A percentile compares a stretch with the other conserved stretches of the same genome.
phyloP scores from a whole-genome alignment of 257 asterid species.

The Gentiana macrophylla region DNA sequence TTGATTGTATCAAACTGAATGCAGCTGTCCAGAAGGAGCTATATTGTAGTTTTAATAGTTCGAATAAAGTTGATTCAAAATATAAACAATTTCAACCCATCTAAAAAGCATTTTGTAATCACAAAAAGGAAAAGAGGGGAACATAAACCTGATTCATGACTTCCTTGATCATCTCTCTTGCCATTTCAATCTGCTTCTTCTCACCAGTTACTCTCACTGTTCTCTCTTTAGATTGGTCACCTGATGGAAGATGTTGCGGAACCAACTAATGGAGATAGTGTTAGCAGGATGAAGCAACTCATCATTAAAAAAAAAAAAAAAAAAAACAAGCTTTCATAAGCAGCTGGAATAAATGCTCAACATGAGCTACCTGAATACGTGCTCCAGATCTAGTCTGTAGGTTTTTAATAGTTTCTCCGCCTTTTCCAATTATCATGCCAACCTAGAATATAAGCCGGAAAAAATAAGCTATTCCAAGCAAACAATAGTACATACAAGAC shows the following conservation, averaged over 20 bases:
- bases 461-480: not conserved
- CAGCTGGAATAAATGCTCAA: not conserved
- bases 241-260: constrained; percentile 73
- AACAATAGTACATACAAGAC: not conserved
- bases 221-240: constrained; percentile 74
- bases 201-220: constrained; percentile 85
- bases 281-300: not conserved
- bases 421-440: constrained; percentile 91
- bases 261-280: constrained; percentile 41
- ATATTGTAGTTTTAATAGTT: too few species aligned
- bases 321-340: not conserved
- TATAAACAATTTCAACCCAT: not conserved
- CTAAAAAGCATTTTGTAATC: not conserved
- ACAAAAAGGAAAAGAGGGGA: not conserved
- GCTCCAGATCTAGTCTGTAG: constrained; percentile 95
- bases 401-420: constrained; percentile 92
- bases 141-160: constrained; percentile 96
- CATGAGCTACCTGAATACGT: constrained; percentile 71
- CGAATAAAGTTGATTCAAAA: too few species aligned
- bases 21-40: too few species aligned
- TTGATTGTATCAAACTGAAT: too few species aligned
- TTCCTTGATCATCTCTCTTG: constrained; percentile 82
- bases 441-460: constrained; percentile 34
- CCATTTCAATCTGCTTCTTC: constrained; percentile 73
- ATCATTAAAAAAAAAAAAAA: not conserved